Evolutionary conservation across 345 rosid genomes (phyloP), one percentile per base, ranked within the genome.

Genomic region (Salix dunnii): DNA sequence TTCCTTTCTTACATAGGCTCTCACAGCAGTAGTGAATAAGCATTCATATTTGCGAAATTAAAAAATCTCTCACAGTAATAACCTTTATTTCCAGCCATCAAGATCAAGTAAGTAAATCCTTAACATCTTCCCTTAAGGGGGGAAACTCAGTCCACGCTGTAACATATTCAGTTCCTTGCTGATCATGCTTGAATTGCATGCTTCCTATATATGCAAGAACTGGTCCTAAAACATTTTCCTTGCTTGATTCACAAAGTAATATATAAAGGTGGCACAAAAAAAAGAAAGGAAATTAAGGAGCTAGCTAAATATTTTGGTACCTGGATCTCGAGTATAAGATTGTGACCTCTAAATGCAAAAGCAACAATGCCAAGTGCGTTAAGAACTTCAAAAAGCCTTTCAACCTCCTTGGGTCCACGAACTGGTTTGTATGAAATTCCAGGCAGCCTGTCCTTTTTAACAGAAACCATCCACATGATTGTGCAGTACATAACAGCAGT

Each of bases 281-380:
- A 68, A 25, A 9, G 12, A 31, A 21, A 27, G 42, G 0, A 10
- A 46, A 11, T 13, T 0, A 61, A n/a, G 18, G 20, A 16, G 10
- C 11, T 31, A 23, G 58, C 21, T 18, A 13, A 21, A 38, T 3
- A 17, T 28, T 3, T 23, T 10, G 16, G 27, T 28, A 86, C 88
- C 88, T 86, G 88, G 7, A 86, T 86, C 74, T 86, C 88, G 28
- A 86, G 86, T 5, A 86, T 63, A 35, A 86, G 86, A 73, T 86
- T 86, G 74, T 86, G 90, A 51, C 89, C 90, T 78, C 89, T 72
- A 25, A 88, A 86, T 23, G 87, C 88, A 46, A 88, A 81, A 38
- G 85, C 87, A 36, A 87, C 75, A 31, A 79, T 84, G 23, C 88
- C 87, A 23, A 85, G 70, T 0, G 85, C 78, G 51, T 79, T 82